Evolutionary conservation across 306 rosid species (phyloP).

Genomic region (Fragaria iinumae): DNA sequence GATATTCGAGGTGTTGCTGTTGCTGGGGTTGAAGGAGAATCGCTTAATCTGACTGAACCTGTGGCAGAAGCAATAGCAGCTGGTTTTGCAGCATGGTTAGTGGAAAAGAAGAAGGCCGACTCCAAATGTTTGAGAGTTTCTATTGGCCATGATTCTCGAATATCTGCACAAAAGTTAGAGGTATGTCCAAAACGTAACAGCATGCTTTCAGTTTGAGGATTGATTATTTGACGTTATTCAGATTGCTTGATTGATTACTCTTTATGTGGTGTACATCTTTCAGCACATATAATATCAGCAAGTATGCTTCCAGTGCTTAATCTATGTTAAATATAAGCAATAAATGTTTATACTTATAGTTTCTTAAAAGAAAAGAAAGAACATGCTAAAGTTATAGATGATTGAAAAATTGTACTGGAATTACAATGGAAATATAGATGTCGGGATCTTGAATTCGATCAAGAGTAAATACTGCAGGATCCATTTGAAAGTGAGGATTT

Average conservation of each 20-base stretch:
- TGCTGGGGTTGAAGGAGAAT: conserved; percentile 87
- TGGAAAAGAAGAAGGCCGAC: conserved; percentile 69
- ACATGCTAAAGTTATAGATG: neutral
- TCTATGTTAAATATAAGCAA: neutral
- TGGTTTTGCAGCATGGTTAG: conserved; percentile 87
- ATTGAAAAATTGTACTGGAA: neutral
- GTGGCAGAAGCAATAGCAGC: conserved; percentile 94
- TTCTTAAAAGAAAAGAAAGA: neutral
- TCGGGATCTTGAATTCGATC: neutral
- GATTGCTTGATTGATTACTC: neutral
- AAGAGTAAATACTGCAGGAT: neutral
- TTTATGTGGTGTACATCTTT: neutral
- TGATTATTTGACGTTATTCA: conserved; percentile 12
- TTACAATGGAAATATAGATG: neutral
- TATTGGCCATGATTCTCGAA: conserved; percentile 86
- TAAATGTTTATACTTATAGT: neutral
- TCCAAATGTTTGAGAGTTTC: conserved; percentile 67
- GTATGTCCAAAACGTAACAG: conserved; percentile 28
- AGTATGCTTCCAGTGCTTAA: neutral
- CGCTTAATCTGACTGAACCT: conserved; percentile 72
- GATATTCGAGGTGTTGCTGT: conserved; percentile 96
- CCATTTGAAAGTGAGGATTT: neutral
- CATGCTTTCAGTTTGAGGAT: neutral
- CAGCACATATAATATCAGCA: neutral
- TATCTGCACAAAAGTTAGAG: conserved; percentile 80